Evolutionary conservation across 345 rosid species (phyloP), one percentile per base, ranked within the genome.

Genomic region (Psidium friedrichsthalianum): DNA sequence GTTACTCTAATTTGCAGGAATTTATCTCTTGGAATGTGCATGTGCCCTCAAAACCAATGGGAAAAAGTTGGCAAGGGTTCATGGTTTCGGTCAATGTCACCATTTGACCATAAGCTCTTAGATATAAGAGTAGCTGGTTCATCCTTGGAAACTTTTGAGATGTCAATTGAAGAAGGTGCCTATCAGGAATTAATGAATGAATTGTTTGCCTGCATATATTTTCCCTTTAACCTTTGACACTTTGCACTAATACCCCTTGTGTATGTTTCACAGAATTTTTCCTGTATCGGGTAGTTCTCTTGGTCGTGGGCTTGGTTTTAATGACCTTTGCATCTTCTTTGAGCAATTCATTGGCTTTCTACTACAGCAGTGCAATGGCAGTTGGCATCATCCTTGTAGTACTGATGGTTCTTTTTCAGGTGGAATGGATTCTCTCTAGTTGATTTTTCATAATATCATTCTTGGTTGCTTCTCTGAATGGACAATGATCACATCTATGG

Each of bases 281-380:
- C 86, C 51, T 87, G 36, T 92, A 95, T 76, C 99, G 98, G 32
- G 58, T 92, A n/a, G 56, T 95, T 47, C 94, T 97, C 87, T 90
- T 95, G 25, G 54, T 93, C 53, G 22, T 89, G 69, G 99, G 98
- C 86, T 85, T 93, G n/a, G 15, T 94, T 27, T 83, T 97, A 82
- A 82, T 94, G 91, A 93, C 89, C 64, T 90, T 90, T 83, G 96
- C 98, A 84, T 89, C 97, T 56, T 47, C 89, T 20, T 85, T 95
- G 87, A 95, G 99, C 94, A 88, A 93, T 86, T 97, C 99, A 24
- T 87, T 97, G 85, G 92, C 88, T 10, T 95, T 97, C 89, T 97
- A 95, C 92, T 97, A 97, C 87, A 85, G 96, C 90, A 92, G 99
- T 88, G 97, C 98, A 54, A 97, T 97, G 98, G 92, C 94, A 88